These are phyloP conservation scores for Pezicula neosporulosa DNA, from an alignment of 2,329 filamentous ascomycete species.

Conservation along the genomic window DNA sequence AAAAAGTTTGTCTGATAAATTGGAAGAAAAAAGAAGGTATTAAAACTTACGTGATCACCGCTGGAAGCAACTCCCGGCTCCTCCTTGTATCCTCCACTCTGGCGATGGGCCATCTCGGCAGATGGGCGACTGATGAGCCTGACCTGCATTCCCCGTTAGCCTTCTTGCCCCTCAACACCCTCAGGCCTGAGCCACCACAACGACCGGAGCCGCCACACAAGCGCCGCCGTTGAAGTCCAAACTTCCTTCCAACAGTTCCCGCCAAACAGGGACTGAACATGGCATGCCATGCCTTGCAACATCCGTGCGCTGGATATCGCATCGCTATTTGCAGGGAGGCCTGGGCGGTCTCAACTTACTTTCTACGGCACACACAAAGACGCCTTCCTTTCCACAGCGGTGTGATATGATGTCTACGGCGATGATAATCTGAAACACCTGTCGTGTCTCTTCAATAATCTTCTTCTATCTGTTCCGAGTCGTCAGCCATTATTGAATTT, in stretches of 20 bases:
- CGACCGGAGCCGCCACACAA: neutral
- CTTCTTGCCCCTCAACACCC: conserved; percentile 5
- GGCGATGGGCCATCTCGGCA: conserved; percentile 28
- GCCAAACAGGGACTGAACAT: conserved; percentile 16
- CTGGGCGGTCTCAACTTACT: conserved; percentile 20
- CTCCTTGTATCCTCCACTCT: conserved; percentile 39
- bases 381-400: conserved; percentile 5
- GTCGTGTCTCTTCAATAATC: conserved; percentile 9
- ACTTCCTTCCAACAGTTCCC: neutral
- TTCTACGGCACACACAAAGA: conserved; percentile 4
- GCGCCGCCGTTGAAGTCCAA: conserved; percentile 13
- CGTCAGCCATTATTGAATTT: conserved; percentile 7
- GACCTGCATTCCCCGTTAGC: neutral
- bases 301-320: conserved; percentile 19
- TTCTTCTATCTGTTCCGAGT: conserved; percentile 15
- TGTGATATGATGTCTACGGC: conserved; percentile 9
- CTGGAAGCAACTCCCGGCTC: conserved; percentile 31
- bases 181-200: conserved; percentile 6
- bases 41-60: conserved; percentile 41
- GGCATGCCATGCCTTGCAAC: conserved; percentile 20
- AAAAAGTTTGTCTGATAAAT: neutral
- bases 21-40: conserved; percentile 10
- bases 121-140: conserved; percentile 4
- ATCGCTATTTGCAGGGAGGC: conserved; percentile 9
- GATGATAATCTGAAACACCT: conserved; percentile 18